These are phyloP conservation scores for Meredithiella fracta DNA, from an alignment of 2,329 filamentous ascomycete genomes.

Conservation along the genomic window DNA sequence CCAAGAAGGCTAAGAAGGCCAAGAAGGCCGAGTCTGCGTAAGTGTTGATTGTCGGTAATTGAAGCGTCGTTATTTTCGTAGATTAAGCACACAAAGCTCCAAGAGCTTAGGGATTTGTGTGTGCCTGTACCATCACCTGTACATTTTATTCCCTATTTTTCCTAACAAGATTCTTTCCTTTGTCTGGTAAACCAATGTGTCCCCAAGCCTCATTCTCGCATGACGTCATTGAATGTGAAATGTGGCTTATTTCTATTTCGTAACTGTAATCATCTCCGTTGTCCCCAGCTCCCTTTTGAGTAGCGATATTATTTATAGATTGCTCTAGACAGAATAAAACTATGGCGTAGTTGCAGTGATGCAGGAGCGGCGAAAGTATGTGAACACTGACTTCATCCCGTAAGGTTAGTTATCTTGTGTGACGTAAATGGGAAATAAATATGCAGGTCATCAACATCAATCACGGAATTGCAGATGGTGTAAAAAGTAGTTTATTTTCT, in stretches of 20 bases:
- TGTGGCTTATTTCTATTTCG: no score
- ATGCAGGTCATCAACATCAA: no score
- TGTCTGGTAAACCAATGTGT: neutral
- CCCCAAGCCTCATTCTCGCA: no score
- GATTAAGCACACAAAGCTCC: neutral
- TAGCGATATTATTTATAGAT: no score
- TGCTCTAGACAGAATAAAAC: neutral
- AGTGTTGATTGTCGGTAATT: conserved; percentile 1
- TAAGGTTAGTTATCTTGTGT: neutral
- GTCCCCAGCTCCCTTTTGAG: no score
- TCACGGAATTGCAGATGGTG: neutral
- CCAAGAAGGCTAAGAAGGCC: neutral
- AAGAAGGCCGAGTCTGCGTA: conserved; percentile 4
- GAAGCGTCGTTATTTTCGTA: neutral
- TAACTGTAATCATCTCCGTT: no score
- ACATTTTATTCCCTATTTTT: conserved; percentile 1
- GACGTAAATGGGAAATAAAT: neutral
- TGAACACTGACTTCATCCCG: neutral
- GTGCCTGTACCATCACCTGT: conserved; percentile 12
- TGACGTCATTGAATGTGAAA: no score
- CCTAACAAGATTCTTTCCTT: neutral
- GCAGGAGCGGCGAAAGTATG: neutral
- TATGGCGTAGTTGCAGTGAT: neutral
- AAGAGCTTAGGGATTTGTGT: neutral
- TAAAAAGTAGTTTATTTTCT: neutral